Evolutionary conservation across 2,329 filamentous ascomycete species (phyloP).

Genomic region (Monosporascus sp.): DNA sequence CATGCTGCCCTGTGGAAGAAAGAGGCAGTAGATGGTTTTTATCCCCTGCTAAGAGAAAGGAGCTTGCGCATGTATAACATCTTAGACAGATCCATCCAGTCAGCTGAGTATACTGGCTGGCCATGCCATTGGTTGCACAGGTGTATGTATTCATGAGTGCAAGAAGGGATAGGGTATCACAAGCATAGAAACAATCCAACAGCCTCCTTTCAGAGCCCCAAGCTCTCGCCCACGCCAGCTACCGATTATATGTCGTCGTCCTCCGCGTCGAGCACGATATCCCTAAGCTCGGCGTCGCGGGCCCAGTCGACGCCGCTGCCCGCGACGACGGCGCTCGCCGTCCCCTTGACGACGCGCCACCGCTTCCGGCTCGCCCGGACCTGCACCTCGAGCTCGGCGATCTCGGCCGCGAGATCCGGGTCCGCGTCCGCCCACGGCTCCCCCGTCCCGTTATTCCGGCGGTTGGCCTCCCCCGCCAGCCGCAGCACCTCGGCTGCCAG

Average conservation of each 20-base stretch:
- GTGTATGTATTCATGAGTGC: neutral
- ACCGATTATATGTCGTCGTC: constrained; percentile 28
- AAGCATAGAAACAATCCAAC: constrained; percentile 1
- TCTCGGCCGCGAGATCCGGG: constrained; percentile 45
- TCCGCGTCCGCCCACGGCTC: constrained; percentile 46
- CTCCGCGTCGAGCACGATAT: constrained; percentile 67
- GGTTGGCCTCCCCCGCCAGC: constrained; percentile 53
- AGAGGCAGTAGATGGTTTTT: neutral
- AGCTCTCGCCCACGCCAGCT: constrained; percentile 1
- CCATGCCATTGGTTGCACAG: too few species aligned
- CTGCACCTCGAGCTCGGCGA: constrained; percentile 53
- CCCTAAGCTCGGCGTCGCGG: constrained; percentile 59
- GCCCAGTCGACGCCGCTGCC: constrained; percentile 83
- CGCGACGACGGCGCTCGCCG: constrained; percentile 71
- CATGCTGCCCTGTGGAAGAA: neutral
- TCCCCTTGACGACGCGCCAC: constrained; percentile 72
- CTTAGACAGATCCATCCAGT: too few species aligned
- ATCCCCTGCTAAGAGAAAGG: neutral
- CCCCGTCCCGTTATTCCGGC: constrained; percentile 40
- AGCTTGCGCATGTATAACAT: too few species aligned
- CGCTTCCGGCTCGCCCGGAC: constrained; percentile 58
- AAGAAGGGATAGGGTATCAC: neutral
- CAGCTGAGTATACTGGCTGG: too few species aligned
- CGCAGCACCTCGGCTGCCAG: constrained; percentile 59
- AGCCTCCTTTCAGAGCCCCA: constrained; percentile 1